Evolutionary conservation across 768 basidiomycete species (phyloP).

Genomic region (Tephrocybe sp.): DNA sequence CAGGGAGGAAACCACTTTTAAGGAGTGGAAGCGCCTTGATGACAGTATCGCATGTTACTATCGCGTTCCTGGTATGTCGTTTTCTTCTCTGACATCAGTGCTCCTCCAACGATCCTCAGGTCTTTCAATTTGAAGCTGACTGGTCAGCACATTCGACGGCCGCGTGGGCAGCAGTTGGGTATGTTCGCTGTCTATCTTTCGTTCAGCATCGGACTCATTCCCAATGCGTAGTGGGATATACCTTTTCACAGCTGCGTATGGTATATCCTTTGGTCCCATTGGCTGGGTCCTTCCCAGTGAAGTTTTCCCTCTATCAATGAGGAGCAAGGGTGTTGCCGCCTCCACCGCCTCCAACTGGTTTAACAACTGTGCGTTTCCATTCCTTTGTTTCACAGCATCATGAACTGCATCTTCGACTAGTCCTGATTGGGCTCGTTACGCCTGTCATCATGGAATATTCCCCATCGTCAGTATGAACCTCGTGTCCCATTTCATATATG

Average conservation of each 20-base stretch:
- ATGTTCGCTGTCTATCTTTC: conserved; percentile 19
- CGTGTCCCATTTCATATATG: background rate
- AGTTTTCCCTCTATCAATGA: conserved; percentile 76
- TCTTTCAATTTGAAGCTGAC: conserved; percentile 47
- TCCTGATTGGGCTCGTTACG: conserved; percentile 74
- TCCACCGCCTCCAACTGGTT: conserved; percentile 87
- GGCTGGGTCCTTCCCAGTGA: conserved; percentile 86
- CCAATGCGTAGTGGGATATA: conserved; percentile 73
- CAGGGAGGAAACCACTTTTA: conserved; percentile 67
- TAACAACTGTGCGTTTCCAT: conserved; percentile 63
- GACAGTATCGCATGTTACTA: conserved; percentile 61
- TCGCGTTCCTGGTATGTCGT: conserved; percentile 57
- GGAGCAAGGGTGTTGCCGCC: conserved; percentile 80
- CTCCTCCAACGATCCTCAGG: conserved; percentile 31
- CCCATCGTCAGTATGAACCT: conserved; percentile 43
- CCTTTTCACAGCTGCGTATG: conserved; percentile 75
- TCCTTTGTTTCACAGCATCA: background rate
- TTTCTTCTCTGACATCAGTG: background rate
- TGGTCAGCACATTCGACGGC: conserved; percentile 60
- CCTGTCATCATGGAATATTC: conserved; percentile 65
- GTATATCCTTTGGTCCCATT: conserved; percentile 75
- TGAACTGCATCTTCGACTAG: conserved; percentile 30
- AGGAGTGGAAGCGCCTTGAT: conserved; percentile 66
- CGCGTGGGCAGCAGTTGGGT: conserved; percentile 73
- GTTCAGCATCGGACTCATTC: too few species aligned